Base-by-base conservation (phyloP, 305 asterid genomes). In the Fraxinus sp. region DNA sequence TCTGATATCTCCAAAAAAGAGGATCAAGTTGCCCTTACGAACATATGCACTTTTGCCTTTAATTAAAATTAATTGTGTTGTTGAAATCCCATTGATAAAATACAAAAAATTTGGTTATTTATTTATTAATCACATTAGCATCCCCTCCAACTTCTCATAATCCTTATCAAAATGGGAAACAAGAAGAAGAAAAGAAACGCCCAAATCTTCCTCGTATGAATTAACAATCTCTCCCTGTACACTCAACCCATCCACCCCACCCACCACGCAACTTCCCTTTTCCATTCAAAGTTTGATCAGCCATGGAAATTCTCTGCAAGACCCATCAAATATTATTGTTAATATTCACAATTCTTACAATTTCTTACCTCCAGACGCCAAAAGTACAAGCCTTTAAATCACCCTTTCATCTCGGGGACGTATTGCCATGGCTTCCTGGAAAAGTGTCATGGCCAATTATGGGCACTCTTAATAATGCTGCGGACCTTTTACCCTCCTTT, bases 391-490 rank as follows among this genome's bases (percentile, higher is more conserved):
- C 91, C 79, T 77, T 89, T 14, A 85, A 92, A 84, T 81, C 90
- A 78, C 96, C 91, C 37, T 83, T 96, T 89, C 89, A 86, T 28
- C 90, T 93, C 14, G 35, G 39, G 18, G 99, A 96, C 82, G 28
- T 92, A 10, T 81, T 96, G 85, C 98, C 99, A 3, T 84, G 92
- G 57, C 87, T 96, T 18, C 99, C 99, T 11, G 83, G 92, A 57
- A 95, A 91, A 88, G 89, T 93, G 7, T 88, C 98, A 0, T 89
- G 96, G 99, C 98, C 97, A 36, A 84, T 95, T 80, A 59, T 96
- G 64, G 92, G 86, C 70, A 83, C 80, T 5, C 89, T 93, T 68
- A 81, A 90, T 82, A 86, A 83, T 77, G 96, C 98, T 7, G 96
- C 88, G 85, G 98, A 96, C 90, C 86, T 96, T 0, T 28, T 96